Evolutionary conservation across 2,329 filamentous ascomycete genomes (phyloP), one percentile per base, ranked within the genome.

Genomic region (Penicillium occitanis): DNA sequence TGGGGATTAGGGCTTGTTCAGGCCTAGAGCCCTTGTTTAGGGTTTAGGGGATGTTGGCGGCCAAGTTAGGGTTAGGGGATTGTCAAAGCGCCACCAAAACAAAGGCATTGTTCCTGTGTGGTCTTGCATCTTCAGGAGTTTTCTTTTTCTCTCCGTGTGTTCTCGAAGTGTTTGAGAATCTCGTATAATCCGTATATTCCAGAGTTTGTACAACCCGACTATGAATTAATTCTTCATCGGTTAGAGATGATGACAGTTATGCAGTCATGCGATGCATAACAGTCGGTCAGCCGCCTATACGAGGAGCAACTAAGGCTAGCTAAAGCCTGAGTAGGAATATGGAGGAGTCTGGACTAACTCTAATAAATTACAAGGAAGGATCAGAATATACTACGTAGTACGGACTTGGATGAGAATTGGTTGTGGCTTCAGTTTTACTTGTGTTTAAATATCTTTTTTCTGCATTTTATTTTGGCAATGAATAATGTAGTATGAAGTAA

Each of bases 11-110:
- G 30, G 51, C 51, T 19, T 55, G 22, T 8, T 51, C 1, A n/a
- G 30, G 25, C 11, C 46, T 51, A 37, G 19, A 25, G 22, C 4
- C n/a, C 11, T 25, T 48, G 37, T 17, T 40, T 14, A 25, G 44
- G 44, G 44, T 17, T 40, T 14, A 25, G 44, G 44, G 44, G 22
- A 10, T 46, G 4, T 19, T 50, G 10, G 22, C 25, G 10, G 46
- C 19, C 46, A 6, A 7, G 4, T 33, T 19, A 55, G 51, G 30
- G 33, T 5, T 40, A 37, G 30, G 2, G 33, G 33, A 14, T 14
- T 25, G 53, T 57, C 53, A 57, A 57, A 57, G 53, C 53, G n/a
- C 19, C 53, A 37, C 53, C 30, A 40, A 33, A 33, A 40, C 17
- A 55, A 55, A 5, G 4, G 10, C 30, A n/a, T 53, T 53, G 50